Base-by-base conservation (phyloP, 2,329 filamentous ascomycete genomes). In the Pseudopyrenochaeta lycopersici region DNA sequence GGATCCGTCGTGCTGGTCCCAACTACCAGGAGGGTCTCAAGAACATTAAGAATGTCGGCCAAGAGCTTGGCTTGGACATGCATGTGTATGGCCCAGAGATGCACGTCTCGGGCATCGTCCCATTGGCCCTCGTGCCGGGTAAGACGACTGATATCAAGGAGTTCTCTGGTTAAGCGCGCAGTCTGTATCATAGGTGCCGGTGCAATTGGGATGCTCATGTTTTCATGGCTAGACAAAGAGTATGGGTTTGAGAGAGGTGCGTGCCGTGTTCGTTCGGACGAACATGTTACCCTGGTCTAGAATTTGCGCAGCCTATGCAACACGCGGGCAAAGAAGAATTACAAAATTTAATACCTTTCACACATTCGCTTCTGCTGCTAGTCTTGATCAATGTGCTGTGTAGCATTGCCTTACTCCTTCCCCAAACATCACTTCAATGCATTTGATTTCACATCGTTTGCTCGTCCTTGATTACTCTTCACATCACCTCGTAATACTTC, bases 21-120 rank as follows among this genome's bases (percentile, higher is more conserved):
- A 99, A 99, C 86, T 99, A 96, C 88, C 95, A 99, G 82, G 95
- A 99, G 82, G 95, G 95, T 82, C 89, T 99, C 65, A 97, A 97
- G 89, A 99, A 98, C 88, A 97, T 99, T 87, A 98, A 98, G 87
- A 86, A 88, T 44, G 94, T 96, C 56, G 95, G 92, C 57, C 88
- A 94, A 77, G 95, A 99, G 84, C 87, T 99, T 55, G 91, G 91
- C 68, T 86, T 99, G 64, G 88, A 97, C 82, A 97, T 98, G 91
- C 92, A 98, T 82, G 89, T 91, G 43, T 91, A 86, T 75, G 89
- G 89, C 44, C 89, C 89, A 12, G 89, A 91, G 79, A 90, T 90
- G 88, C 88, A 90, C 80, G 94, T 99, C 71, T 94, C 90, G 46
- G 95, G 95, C 77, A 98, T 98, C 74, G 94, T 99, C 64, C 94